Base-by-base conservation (phyloP, 495 filamentous ascomycete genomes). In the Penicillium lividum region DNA sequence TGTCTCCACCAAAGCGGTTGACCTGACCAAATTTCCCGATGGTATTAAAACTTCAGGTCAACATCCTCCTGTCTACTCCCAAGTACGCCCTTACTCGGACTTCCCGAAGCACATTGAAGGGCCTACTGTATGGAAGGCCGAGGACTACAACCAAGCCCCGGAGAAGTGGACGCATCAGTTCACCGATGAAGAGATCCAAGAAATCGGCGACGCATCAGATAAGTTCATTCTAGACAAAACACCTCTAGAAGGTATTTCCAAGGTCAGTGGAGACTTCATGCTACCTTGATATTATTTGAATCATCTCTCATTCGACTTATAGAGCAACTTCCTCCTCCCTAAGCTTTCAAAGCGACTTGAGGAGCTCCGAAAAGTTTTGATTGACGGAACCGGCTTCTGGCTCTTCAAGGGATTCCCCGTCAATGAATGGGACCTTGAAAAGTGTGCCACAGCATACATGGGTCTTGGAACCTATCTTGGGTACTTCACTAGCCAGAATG, bases 341-440 rank as follows among this genome's bases (percentile, higher is more conserved):
- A 82, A 72, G 9, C 80, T 95, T 18, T 69, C 76, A 33, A 62
- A 58, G 3, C 80, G 84, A 22, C 75, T 94, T 7, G 66, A 62
- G 5, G 71, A 65, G 6, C 77, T 93, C 34, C 84, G 88, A 33
- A 75, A 83, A 7, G 89, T 93, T 59, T 76, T 95, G 3, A 69
- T 95, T 44, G 84, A 94, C 73, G 92, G 90, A 56, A 93, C 91
- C 67, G 92, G 92, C 5, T 96, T 96, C 73, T 88, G 91, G 60
- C 78, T 95, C n/a, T 92, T 94, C 73, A 93, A 92, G 72, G 85
- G 86, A 30, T 84, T 96, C 60, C 92, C 91, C 7, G 88, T 90
- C 11, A 59, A 79, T 51, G 73, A 83, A 70, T 96, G 92, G 92
- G 83, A 86, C n/a, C 80, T 83, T 52, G 80, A 83, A 59, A 96